These are phyloP conservation scores for Melampsora abietis-canadensis DNA, from an alignment of 1,284 basidiomycete genomes.

Conservation along the genomic window DNA sequence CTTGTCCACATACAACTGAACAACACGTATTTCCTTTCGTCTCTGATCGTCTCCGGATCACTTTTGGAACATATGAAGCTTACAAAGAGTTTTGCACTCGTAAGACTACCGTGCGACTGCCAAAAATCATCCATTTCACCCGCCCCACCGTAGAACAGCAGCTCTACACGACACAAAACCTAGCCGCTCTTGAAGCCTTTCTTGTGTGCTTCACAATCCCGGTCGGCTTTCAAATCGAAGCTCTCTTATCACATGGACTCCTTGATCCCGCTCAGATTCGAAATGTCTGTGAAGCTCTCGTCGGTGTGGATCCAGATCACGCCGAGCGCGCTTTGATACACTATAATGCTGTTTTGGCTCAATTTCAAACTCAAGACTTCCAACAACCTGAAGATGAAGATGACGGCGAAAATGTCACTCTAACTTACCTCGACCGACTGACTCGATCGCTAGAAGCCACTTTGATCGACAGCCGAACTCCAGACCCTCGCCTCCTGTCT, in stretches of 20 bases:
- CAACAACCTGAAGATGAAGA: neutral
- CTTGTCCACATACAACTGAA: neutral
- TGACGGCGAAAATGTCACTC: neutral
- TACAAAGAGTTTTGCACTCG: conserved; percentile 5
- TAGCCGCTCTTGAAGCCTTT: conserved; percentile 55
- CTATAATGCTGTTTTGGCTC: neutral
- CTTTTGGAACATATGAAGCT: conserved; percentile 4
- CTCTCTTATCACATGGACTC: conserved; percentile 61
- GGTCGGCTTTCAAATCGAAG: conserved; percentile 66
- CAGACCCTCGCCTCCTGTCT: neutral
- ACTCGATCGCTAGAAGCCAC: neutral
- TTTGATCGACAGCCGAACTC: neutral
- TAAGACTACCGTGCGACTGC: neutral
- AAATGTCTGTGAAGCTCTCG: neutral
- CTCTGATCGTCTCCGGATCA: neutral
- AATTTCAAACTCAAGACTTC: neutral
- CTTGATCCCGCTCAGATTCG: conserved; percentile 61
- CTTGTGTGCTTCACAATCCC: conserved; percentile 59
- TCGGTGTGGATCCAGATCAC: neutral
- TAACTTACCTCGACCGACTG: neutral
- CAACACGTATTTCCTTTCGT: conserved; percentile 6
- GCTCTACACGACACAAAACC: conserved; percentile 43
- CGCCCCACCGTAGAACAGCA: neutral
- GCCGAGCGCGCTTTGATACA: conserved; percentile 9
- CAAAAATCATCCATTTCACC: conserved; percentile 1